Base-by-base conservation (phyloP, 163 green algal species). In the Scenedesmus sp. region DNA sequence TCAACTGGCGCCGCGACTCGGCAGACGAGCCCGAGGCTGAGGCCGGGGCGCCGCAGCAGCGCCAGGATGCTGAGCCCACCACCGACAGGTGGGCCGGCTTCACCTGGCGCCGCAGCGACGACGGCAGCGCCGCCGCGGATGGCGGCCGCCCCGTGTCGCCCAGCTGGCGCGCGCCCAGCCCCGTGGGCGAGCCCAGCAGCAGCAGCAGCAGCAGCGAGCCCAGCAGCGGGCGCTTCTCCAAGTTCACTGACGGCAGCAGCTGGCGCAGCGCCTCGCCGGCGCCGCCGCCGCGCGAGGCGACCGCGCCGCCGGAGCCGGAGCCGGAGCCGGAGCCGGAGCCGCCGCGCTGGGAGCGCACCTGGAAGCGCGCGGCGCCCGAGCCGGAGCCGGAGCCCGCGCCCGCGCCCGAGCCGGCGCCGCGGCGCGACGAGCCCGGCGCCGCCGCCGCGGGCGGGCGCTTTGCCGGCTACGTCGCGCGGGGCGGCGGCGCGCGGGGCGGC, bases 241-340 rank as follows among this genome's bases (percentile, higher is more conserved):
- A 60, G 42, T 73, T 47, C 63, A 73, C 63, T 10, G 50, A 44
- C 20, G 63, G 63, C 65, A 45, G 29, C 47, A 74, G 44, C 47
- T 74, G 28, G 65, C 53, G 65, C 45, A 63, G 45, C 28, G 47
- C 65, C 47, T 31, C 17, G 13, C 65, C 53, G 6, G 28, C 39
- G 33, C 53, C 22, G 53, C 6, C 22, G 53, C 5, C 10, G 6
- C 9, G 14, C 10, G 53, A 60, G 53, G 9, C 9, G 53, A 29
- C n/a, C 53, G n/a, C 22, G 53, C 53, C 10, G 53, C 53, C 10
- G 53, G 5, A 60, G 53, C 53, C 10, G 53, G 9, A 60, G 53
- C n/a, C 9, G 6, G 9, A 60, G n/a, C 53, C 10, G n/a, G 9
- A 60, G 53, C 53, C 22, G 53, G 9, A 11, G 53, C 53, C 10